Conservation (phyloP, 495 filamentous ascomycete species). For the Niebla homalea region DNA sequence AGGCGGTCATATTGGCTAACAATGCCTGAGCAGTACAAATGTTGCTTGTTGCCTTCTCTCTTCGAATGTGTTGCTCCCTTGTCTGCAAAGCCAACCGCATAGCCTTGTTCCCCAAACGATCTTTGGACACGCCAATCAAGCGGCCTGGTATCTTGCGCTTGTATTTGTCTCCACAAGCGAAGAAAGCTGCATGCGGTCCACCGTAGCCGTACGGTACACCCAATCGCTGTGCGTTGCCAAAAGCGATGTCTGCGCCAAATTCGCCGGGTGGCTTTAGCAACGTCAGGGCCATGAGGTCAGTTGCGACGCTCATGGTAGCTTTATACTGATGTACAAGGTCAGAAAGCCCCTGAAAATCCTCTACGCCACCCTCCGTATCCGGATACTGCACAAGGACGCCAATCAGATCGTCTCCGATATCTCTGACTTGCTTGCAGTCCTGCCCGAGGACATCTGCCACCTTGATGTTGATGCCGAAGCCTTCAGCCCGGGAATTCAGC, state of each 20-base stretch:
- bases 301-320: slow-evolving; percentile 77
- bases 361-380: slow-evolving; percentile 72
- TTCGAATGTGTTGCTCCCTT: slow-evolving; percentile 89
- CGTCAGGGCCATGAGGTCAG: slow-evolving; percentile 84
- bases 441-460: slow-evolving; percentile 56
- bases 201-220: slow-evolving; percentile 92
- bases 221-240: slow-evolving; percentile 89
- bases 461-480: slow-evolving; percentile 75
- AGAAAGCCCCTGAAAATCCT: slow-evolving; percentile 60
- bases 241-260: slow-evolving; percentile 93
- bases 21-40: slow-evolving; percentile 96
- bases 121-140: slow-evolving; percentile 85
- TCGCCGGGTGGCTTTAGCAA: slow-evolving; percentile 85
- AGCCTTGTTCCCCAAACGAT: slow-evolving; percentile 73
- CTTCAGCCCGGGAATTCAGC: slow-evolving; percentile 76
- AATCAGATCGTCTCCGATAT: slow-evolving; percentile 69
- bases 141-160: slow-evolving; percentile 95
- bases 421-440: slow-evolving; percentile 48
- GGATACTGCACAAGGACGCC: slow-evolving; percentile 94
- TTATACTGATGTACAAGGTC: slow-evolving; percentile 68
- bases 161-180: slow-evolving; percentile 81
- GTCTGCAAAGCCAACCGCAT: slow-evolving; percentile 85
- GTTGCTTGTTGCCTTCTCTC: slow-evolving; percentile 98
- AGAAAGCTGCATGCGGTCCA: slow-evolving; percentile 95
- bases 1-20: slow-evolving; percentile 91